phyloP scores from a whole-genome alignment of 768 basidiomycete genomes.

The Suillus discolor region DNA sequence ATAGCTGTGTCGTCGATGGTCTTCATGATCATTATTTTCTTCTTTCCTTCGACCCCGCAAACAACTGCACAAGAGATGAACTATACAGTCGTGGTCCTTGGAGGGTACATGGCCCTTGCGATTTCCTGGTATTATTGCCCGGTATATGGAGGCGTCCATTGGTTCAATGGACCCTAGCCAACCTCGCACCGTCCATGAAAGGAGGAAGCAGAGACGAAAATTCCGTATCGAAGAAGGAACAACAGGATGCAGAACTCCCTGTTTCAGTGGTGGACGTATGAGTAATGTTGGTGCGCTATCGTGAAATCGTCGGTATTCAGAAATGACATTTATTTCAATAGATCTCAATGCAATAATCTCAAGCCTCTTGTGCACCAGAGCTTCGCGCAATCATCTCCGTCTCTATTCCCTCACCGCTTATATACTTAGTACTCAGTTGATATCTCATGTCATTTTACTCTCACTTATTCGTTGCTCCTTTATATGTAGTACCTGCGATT shows the following conservation, averaged over 20 bases:
- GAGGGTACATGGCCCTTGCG: neutral
- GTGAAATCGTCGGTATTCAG: neutral
- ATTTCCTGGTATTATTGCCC: conserved; percentile 3
- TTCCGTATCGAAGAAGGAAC: neutral
- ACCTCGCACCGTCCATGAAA: neutral
- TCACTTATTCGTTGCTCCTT: too few species aligned
- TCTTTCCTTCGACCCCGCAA: conserved; percentile 1
- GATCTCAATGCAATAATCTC: neutral
- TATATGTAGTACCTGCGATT: too few species aligned
- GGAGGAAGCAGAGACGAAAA: neutral
- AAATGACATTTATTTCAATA: neutral
- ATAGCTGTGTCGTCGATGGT: conserved; percentile 3
- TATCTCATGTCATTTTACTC: too few species aligned
- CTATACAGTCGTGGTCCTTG: neutral
- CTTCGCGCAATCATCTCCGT: neutral
- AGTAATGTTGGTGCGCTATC: neutral
- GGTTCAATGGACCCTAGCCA: conserved; percentile 2
- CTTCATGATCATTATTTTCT: conserved; percentile 2
- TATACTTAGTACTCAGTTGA: neutral
- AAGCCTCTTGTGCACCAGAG: neutral
- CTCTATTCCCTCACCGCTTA: neutral
- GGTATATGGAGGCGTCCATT: neutral
- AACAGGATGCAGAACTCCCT: neutral
- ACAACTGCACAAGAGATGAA: neutral
- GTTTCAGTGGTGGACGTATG: neutral